These are phyloP conservation scores for Sarocladium strictum DNA, from an alignment of 2,329 filamentous ascomycete species.

Conservation along the genomic window DNA sequence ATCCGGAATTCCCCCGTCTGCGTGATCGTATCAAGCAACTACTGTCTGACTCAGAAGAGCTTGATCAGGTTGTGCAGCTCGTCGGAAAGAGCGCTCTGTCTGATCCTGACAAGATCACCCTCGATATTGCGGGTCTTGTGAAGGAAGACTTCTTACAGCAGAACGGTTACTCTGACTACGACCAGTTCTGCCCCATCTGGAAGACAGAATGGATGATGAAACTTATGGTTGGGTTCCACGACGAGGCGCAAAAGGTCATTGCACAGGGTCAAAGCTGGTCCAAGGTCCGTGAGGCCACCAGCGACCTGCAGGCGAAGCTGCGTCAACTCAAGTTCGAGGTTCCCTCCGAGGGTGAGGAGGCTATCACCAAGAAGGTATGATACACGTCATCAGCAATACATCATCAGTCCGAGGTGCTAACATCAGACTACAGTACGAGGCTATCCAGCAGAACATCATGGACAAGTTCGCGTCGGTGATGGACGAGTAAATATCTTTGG, in stretches of 20 bases:
- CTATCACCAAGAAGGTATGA: conserved; percentile 74
- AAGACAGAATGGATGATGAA: conserved; percentile 99
- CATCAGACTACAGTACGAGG: conserved; percentile 67
- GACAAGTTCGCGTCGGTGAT: conserved; percentile 96
- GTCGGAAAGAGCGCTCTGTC: conserved; percentile 96
- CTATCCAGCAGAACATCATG: conserved; percentile 82
- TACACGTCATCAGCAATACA: background rate
- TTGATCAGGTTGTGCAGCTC: conserved; percentile 97
- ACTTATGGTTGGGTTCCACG: conserved; percentile 96
- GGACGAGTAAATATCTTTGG: conserved; percentile 65
- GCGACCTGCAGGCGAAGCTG: conserved; percentile 77
- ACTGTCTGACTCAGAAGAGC: conserved; percentile 88
- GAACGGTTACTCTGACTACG: conserved; percentile 98
- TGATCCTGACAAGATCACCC: conserved; percentile 95
- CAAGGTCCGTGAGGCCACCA: conserved; percentile 87
- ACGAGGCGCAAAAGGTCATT: conserved; percentile 94
- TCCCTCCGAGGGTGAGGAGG: conserved; percentile 76
- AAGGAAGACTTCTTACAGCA: conserved; percentile 99
- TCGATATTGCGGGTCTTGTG: conserved; percentile 83
- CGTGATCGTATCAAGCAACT: conserved; percentile 92
- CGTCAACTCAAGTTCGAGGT: conserved; percentile 96
- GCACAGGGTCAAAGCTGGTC: conserved; percentile 85
- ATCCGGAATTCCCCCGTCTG: conserved; percentile 87
- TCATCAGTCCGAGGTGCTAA: background rate
- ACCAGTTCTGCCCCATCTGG: conserved; percentile 98